phyloP scores from a whole-genome alignment of 1,284 basidiomycete genomes.

The Irpex lacteus region DNA sequence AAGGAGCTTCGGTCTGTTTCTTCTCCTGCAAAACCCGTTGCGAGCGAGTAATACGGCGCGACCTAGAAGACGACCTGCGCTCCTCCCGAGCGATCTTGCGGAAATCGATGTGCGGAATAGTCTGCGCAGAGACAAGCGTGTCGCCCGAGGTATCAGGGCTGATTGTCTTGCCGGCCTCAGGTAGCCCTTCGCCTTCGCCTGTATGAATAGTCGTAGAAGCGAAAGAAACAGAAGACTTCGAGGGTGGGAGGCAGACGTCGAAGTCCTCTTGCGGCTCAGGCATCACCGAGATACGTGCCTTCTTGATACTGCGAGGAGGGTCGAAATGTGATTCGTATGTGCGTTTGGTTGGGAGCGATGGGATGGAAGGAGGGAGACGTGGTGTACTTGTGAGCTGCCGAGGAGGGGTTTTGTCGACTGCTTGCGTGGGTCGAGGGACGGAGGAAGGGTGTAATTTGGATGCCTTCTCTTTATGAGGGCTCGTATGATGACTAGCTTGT shows the following conservation, averaged over 20 bases:
- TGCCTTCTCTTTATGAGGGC: not conserved
- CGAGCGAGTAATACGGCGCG: not conserved
- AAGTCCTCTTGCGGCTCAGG: not conserved
- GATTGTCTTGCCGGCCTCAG: not conserved
- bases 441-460: not conserved
- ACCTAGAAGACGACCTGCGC: not conserved
- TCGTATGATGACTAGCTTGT: not conserved
- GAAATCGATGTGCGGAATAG: conserved; percentile 6
- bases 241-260: not conserved
- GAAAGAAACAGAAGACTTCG: not conserved
- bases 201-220: not conserved
- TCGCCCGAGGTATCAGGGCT: not conserved
- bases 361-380: not conserved
- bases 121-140: not conserved
- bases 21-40: not conserved
- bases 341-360: not conserved
- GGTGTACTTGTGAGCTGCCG: not conserved
- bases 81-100: not conserved
- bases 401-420: not conserved
- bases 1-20: not conserved
- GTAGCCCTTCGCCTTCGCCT: not conserved
- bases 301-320: not conserved
- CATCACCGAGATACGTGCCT: not conserved
- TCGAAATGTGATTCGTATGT: not conserved
- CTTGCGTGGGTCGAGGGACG: not conserved